Evolutionary conservation across 495 filamentous ascomycete species (phyloP), one percentile per base, ranked within the genome.

Genomic region (Friedmanniomyces endolithicus): DNA sequence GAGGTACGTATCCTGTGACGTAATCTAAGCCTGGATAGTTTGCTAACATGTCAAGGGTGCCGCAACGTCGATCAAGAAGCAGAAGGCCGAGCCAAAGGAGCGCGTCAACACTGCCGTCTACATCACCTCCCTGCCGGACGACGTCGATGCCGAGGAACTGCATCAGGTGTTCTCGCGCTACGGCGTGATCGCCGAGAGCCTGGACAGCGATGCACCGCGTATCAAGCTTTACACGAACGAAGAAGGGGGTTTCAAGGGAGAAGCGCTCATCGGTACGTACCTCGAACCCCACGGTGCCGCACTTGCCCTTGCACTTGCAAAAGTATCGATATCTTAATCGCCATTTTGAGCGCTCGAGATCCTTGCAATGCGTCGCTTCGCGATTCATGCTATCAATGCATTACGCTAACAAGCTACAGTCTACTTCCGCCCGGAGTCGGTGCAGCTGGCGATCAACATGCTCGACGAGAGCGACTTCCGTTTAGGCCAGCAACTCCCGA

Each of bases 191-290:
- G 89, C 90, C 44, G 87, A 95, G 70, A 86, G 90, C 67, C 88
- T 92, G 59, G 92, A 97, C 63, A 83, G 76, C 57, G 84, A 86
- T 48, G 76, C 79, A 34, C 86, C 85, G 14, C 85, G 94, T 43
- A 87, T 99, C 71, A 96, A 95, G 71, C 80, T 99, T 67, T 97
- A 99, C 70, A 80, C 72, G 7, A 83, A 95, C 66, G 83, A 87
- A 9, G 66, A 81, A 1, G 92, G 88, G 0, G 80, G 78, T 2
- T 88, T 94, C 73, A 97, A 96, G 68, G 94, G 94, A 46, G 90
- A 97, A 64, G 88, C 86, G 7, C 76, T 97, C 14, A 75, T 99
- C 19, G 47, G 57, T 60, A 35, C 35, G 46, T 44, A 12, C 12
- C 6, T 2, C n/a, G n/a, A 39, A 9, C n/a, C 11, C 27, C 27